phyloP scores from a whole-genome alignment of 768 basidiomycete genomes.

The Gymnopilus dilepis region DNA sequence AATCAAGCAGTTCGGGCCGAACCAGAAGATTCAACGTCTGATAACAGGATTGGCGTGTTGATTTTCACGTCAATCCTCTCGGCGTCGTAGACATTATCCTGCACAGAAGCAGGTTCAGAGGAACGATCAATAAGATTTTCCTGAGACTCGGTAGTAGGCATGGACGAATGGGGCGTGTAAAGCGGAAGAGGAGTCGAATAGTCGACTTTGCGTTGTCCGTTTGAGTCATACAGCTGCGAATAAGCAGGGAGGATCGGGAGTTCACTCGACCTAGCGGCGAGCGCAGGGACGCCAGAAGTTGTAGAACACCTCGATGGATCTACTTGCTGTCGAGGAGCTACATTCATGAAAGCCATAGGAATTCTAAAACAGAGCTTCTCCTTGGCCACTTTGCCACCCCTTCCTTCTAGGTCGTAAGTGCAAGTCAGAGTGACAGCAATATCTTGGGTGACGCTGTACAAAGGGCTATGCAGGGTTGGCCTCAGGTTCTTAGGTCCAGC shows the following conservation, averaged over 20 bases:
- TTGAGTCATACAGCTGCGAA: slow-evolving; percentile 75
- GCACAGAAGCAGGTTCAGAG: not conserved
- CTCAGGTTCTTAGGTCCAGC: slow-evolving; percentile 44
- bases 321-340: slow-evolving; percentile 37
- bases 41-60: slow-evolving; percentile 16
- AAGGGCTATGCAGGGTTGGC: slow-evolving; percentile 55
- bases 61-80: slow-evolving; percentile 16
- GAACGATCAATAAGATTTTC: slow-evolving; percentile 4
- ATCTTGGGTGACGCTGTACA: slow-evolving; percentile 61
- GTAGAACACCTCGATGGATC: slow-evolving; percentile 19
- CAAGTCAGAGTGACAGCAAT: slow-evolving; percentile 57
- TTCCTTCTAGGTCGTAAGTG: slow-evolving; percentile 54
- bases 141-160: not conserved
- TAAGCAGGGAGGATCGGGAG: slow-evolving; percentile 64
- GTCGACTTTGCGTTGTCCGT: slow-evolving; percentile 77
- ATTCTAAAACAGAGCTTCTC: slow-evolving; percentile 49
- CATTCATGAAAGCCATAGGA: slow-evolving; percentile 54
- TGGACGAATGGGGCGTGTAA: slow-evolving; percentile 50
- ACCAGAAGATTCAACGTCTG: slow-evolving; percentile 10
- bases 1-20: not conserved
- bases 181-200: slow-evolving; percentile 65
- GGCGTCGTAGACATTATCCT: slow-evolving; percentile 21
- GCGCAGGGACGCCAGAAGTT: slow-evolving; percentile 18
- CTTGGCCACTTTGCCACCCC: slow-evolving; percentile 28
- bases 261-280: slow-evolving; percentile 15